A percentile compares a stretch with the other conserved stretches of the same genome.
These are phyloP conservation scores for Dendrothele bispora DNA, from an alignment of 768 basidiomycete genomes.

Conservation along the genomic window DNA sequence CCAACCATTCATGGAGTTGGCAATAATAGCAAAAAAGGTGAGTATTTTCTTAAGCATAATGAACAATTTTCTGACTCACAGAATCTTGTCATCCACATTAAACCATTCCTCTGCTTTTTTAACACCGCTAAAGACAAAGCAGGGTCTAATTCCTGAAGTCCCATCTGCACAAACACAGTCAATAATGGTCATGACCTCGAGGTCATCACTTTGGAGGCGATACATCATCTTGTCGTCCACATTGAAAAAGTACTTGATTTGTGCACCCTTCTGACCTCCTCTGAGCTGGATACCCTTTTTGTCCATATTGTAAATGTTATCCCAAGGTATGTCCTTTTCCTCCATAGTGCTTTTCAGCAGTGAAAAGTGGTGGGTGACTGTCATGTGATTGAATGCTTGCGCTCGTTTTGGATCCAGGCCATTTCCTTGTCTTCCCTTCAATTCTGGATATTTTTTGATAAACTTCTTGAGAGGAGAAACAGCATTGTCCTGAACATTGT, in stretches of 20 bases:
- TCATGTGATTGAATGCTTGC: conserved; percentile 28
- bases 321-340: conserved; percentile 18
- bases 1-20: conserved; percentile 40
- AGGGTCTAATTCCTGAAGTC: conserved; percentile 20
- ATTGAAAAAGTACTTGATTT: conserved; percentile 20
- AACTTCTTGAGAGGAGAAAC: too few species aligned
- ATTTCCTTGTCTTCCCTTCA: too few species aligned
- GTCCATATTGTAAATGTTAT: conserved; percentile 29
- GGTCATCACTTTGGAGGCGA: conserved; percentile 27
- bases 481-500: too few species aligned
- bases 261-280: conserved; percentile 15
- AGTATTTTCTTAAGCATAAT: background rate
- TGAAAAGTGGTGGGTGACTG: conserved; percentile 25
- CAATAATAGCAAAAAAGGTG: conserved; percentile 31
- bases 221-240: conserved; percentile 17
- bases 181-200: conserved; percentile 41
- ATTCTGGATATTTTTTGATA: too few species aligned
- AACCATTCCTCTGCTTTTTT: conserved; percentile 23
- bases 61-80: conserved; percentile 12
- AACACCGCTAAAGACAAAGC: conserved; percentile 34
- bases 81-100: conserved; percentile 18
- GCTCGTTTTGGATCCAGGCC: conserved; percentile 32
- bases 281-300: conserved; percentile 27
- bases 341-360: conserved; percentile 18
- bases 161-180: conserved; percentile 39